Evolutionary conservation across 1,139 yeast genomes (phyloP), one percentile per base, ranked within the genome.

Genomic region (Geotrichum bryndzae): DNA sequence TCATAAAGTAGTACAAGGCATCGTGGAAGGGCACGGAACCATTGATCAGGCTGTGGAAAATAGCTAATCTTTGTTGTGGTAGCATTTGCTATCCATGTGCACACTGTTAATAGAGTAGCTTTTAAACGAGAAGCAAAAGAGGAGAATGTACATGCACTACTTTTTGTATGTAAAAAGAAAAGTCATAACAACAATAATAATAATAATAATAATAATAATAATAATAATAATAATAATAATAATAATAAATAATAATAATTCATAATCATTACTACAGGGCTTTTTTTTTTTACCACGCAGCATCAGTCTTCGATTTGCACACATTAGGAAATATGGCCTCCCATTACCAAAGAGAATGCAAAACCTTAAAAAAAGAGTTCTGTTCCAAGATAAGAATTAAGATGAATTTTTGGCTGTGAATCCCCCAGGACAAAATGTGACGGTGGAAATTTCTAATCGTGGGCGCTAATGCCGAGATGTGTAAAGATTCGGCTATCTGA

Each of bases 1-100:
- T 68, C 82, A 87, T 67, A 68, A 73, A 35, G 82, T 82, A 66
- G 80, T 87, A 65, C 74, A 81, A 70, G 70, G 73, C 38, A 80
- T 84, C 33, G 72, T 80, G 58, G 73, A 73, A 33, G 83, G 82
- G 50, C 76, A 77, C 65, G 73, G 74, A 63, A 76, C 81, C 13
- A 72, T 83, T 54, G 71, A 73, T 38, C 77, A 38, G n/a, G 45
- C 45, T 38, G 18, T 38, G n/a, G 6, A 38, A 8, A 72, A 22
- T 69, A 73, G 33, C 77, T 50, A 6, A 27, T n/a, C 11, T 33
- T 18, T 13, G 45, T 38, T 6, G 18, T 38, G n/a, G 45, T 38
- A 38, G n/a, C n/a, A 11, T 25, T 25, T 4, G 45, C 18, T 38
- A 33, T 4, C 3, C 18, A 38, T 15, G 45, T 18, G 13, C 6